A percentile compares a stretch with the other conserved stretches of the same genome.
phyloP scores from a whole-genome alignment of 257 asterid genomes.

The Prunella vulgaris region DNA sequence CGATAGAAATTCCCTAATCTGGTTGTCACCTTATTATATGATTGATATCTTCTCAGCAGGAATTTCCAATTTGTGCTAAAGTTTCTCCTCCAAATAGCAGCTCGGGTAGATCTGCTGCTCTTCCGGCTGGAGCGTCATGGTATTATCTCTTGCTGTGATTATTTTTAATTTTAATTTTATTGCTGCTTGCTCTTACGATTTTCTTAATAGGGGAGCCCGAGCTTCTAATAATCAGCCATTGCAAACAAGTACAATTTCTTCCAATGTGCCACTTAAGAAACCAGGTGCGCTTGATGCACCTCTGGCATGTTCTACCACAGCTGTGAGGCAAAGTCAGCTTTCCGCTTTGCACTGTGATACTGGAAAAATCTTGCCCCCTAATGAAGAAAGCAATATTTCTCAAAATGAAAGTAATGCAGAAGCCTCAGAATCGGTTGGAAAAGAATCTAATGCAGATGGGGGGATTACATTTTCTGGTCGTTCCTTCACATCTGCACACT shows the following conservation, averaged over 20 bases:
- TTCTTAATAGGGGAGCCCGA: constrained; percentile 75
- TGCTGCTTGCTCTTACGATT: constrained; percentile 16
- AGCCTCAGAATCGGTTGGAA: constrained; percentile 28
- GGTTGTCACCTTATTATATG: not conserved
- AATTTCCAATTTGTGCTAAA: constrained; percentile 28
- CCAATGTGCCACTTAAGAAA: constrained; percentile 47
- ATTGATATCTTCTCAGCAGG: constrained; percentile 26
- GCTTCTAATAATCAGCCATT: constrained; percentile 46
- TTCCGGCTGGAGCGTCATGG: constrained; percentile 96
- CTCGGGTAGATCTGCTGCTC: constrained; percentile 83
- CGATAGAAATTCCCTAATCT: not conserved
- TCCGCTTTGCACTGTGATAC: constrained; percentile 34
- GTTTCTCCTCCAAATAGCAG: constrained; percentile 72
- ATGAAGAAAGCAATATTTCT: constrained; percentile 32
- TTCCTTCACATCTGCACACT: constrained; percentile 24
- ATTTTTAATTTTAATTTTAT: constrained; percentile 8
- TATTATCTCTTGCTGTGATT: constrained; percentile 25
- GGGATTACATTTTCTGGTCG: constrained; percentile 25
- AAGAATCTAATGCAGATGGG: constrained; percentile 31
- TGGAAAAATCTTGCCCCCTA: constrained; percentile 35
- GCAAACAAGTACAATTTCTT: constrained; percentile 37
- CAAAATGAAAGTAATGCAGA: constrained; percentile 35
- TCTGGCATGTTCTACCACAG: constrained; percentile 38
- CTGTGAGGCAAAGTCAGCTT: constrained; percentile 42
- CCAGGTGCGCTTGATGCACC: constrained; percentile 31